Base-by-base conservation (phyloP, 1,139 yeast species). In the Sugiyamaella pinicola region DNA sequence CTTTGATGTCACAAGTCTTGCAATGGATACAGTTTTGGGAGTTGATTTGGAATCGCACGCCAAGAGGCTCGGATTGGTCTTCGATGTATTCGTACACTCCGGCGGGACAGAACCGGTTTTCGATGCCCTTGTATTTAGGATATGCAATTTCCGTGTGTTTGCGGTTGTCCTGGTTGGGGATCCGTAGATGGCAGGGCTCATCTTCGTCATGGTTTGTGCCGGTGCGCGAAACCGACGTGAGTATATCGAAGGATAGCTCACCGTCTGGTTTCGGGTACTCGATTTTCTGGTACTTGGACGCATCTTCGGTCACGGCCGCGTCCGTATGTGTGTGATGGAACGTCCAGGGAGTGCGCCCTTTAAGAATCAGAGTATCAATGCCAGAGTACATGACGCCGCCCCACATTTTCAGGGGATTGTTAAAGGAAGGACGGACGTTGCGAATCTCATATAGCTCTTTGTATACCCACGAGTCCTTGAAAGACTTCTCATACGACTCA, bases 11-110 rank as follows among this genome's bases (percentile, higher is more conserved):
- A 75, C 99, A 93, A 12, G 98, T 91, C 73, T 93, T 93, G 74
- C 99, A 93, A 70, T 93, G 99, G 60, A 93, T 90, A 74, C 99
- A 93, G 72, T 93, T 93, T 70, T 93, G 99, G 19, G 96, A 81
- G 72, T 93, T 93, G 70, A 93, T 91, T 69, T 89, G 95, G 73
- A 93, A 91, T 64, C 82, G 79, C 28, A 89, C 95, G 3, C 95
- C 95, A 5, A 70, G 66, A 6, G 69, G 66, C 52, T 81, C 78
- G 12, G 67, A 67, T 50, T 79, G 83, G 65, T 87, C 95, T 57
- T 85, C 85, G 22, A 89, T 77, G 65, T 89, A 93, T 71, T 93
- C 99, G 69, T 93, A 93, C 10, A 93, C 99, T 22, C 99, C 99
- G 19, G 99, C 99, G 7, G 99, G 99, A 67, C 99, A 93, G 74